These are phyloP conservation scores for Pugionium cornutum DNA, from an alignment of 345 rosid genomes.

Conservation along the genomic window DNA sequence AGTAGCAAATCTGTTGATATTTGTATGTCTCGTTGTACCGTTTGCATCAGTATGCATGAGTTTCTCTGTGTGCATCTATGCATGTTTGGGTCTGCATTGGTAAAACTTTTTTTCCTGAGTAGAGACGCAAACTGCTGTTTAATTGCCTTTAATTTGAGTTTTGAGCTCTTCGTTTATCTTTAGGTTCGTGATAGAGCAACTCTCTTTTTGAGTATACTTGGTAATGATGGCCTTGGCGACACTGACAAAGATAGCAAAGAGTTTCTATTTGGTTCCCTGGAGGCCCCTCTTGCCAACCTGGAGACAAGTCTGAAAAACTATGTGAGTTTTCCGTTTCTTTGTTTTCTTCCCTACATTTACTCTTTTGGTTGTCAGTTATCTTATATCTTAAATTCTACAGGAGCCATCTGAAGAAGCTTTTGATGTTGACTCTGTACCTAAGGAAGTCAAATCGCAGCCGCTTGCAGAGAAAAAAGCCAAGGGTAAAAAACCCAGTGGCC, in stretches of 20 bases:
- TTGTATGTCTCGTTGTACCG: constrained; percentile 2
- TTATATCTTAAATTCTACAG: constrained; percentile 46
- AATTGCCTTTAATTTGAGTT: constrained; percentile 12
- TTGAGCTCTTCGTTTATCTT: constrained; percentile 4
- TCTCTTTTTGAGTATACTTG: constrained; percentile 76
- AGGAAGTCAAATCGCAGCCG: constrained; percentile 81
- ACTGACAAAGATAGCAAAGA: constrained; percentile 59
- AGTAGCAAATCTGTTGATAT: constrained; percentile 15
- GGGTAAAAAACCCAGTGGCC: constrained; percentile 84
- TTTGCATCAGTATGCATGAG: constrained; percentile 8
- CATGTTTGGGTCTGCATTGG: constrained; percentile 15
- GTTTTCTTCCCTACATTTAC: constrained; percentile 19
- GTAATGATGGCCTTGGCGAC: constrained; percentile 61
- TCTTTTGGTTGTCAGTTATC: constrained; percentile 26
- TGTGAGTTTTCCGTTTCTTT: constrained; percentile 50
- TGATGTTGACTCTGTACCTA: constrained; percentile 81
- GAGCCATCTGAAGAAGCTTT: constrained; percentile 83
- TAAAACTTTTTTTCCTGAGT: neutral
- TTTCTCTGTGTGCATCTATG: constrained; percentile 6
- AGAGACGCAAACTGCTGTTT: constrained; percentile 15
- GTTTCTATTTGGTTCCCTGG: constrained; percentile 80
- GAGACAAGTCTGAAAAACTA: constrained; percentile 88
- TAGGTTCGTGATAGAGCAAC: constrained; percentile 99
- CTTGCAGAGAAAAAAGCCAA: constrained; percentile 92
- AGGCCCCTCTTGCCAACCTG: constrained; percentile 77